Conservation (phyloP, 2,329 filamentous ascomycete genomes). For the Drechslera avenae region DNA sequence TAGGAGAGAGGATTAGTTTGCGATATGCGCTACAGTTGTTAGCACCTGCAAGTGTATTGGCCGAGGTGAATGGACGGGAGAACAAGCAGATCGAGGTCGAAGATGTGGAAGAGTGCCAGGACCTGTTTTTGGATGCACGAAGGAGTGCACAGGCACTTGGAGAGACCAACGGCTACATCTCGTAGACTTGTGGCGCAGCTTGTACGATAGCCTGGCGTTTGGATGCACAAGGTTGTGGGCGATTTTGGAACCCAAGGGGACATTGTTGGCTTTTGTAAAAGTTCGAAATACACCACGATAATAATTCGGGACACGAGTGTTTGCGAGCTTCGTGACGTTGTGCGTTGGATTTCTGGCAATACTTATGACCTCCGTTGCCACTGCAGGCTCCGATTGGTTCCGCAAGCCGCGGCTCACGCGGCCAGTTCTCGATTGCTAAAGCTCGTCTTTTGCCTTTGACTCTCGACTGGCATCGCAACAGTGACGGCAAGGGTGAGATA, state of each 20-base stretch:
- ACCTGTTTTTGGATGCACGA: constrained; percentile 55
- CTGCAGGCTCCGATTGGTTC: constrained; percentile 29
- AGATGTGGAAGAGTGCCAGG: constrained; percentile 60
- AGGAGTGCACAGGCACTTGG: constrained; percentile 51
- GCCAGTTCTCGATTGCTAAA: constrained; percentile 8
- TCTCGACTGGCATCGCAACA: constrained; percentile 8
- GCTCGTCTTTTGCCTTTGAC: constrained; percentile 1
- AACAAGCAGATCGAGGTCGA: constrained; percentile 56
- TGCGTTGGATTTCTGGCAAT: neutral
- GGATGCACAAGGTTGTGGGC: constrained; percentile 11
- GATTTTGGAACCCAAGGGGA: constrained; percentile 11
- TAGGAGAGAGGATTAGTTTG: constrained; percentile 87
- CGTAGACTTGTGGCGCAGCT: constrained; percentile 22
- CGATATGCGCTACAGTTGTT: constrained; percentile 92
- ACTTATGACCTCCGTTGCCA: constrained; percentile 24
- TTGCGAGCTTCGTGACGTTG: neutral
- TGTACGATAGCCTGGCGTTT: constrained; percentile 24
- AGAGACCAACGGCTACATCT: constrained; percentile 41
- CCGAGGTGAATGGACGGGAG: constrained; percentile 66
- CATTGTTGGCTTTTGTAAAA: constrained; percentile 9
- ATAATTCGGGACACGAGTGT: neutral
- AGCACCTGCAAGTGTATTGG: constrained; percentile 87
- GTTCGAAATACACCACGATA: constrained; percentile 12
- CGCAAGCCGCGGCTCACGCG: constrained; percentile 12
- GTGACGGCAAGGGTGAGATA: neutral